Evolutionary conservation across 108 stramenopile species (phyloP), one percentile per base, ranked within the genome.

Genomic region (Nitzschia sp.): DNA sequence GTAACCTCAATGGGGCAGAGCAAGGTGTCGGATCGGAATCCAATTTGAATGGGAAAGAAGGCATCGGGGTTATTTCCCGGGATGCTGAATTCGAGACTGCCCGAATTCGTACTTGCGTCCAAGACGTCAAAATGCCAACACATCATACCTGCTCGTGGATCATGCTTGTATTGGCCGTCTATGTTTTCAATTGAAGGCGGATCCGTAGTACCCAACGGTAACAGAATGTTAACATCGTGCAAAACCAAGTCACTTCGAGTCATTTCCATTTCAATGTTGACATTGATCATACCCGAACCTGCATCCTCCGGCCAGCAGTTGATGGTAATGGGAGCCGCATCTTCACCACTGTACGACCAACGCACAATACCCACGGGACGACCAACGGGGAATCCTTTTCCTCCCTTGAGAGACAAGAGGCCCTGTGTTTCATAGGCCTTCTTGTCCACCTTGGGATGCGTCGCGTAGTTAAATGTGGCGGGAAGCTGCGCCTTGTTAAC

Each of bases 261-360:
- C 57, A 96, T 73, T 77, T 92, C 91, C 80, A 96, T 97, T 76
- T 99, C 98, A 79, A 99, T 94, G 78, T 86, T 96, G 66, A 99
- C 96, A 82, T 84, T 95, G 82, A 98, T 96, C 49, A 85, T 64
- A 27, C 96, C 97, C 48, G 71, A 81, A 29, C 96, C 96, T 63
- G 96, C 97, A 71, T 97, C 89, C 71, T 99, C 98, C 38, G 97
- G 97, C 98, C 98, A 99, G 76, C 98, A 99, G 80, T 97, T 99
- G 86, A 99, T 89, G 30, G 93, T 92, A 42, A 99, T 75, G 13
- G 98, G 98, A 56, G 91, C 88, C 25, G 93, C 95, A 78, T 96
- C 96, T 42, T 93, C 89, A 35, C 84, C 83, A 21, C 76, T 61
- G 58, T 92, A 87, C 58, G 86, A 89, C 98, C 98, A 99, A 60